These are phyloP conservation scores for Pleurotus salmoneostramineus DNA, from an alignment of 768 basidiomycete species.

Conservation along the genomic window DNA sequence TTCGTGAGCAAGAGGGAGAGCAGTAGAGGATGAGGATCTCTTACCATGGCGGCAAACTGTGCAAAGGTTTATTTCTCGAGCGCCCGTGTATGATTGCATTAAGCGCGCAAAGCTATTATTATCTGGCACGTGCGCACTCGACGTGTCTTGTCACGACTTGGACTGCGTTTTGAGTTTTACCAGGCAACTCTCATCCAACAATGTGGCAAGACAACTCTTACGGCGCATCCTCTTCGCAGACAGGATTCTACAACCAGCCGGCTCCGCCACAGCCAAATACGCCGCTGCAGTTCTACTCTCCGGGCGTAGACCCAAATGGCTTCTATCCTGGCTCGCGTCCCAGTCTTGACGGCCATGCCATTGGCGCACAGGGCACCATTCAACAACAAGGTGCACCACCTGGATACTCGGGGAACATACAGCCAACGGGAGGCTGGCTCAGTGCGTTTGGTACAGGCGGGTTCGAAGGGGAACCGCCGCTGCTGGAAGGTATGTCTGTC, in stretches of 20 bases:
- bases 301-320: constrained; percentile 42
- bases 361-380: constrained; percentile 51
- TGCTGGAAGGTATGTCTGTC: constrained; percentile 73
- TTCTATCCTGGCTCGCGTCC: constrained; percentile 72
- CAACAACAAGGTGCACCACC: constrained; percentile 35
- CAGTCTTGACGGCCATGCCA: constrained; percentile 67
- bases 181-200: constrained; percentile 4
- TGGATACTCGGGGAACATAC: constrained; percentile 70
- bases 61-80: neutral
- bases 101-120: constrained; percentile 15
- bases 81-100: neutral
- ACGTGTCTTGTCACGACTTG: constrained; percentile 3
- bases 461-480: constrained; percentile 91
- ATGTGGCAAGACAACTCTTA: constrained; percentile 85
- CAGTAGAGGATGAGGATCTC: constrained; percentile 14
- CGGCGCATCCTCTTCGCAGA: constrained; percentile 58
- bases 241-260: constrained; percentile 50
- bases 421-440: constrained; percentile 81
- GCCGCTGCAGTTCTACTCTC: constrained; percentile 72
- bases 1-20: constrained; percentile 2
- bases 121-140: constrained; percentile 9
- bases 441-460: constrained; percentile 95
- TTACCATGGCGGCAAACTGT: constrained; percentile 31
- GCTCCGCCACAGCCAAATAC: constrained; percentile 42
- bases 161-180: constrained; percentile 8